These are phyloP conservation scores for Mangifera indica DNA, from an alignment of 345 rosid species.

Conservation along the genomic window DNA sequence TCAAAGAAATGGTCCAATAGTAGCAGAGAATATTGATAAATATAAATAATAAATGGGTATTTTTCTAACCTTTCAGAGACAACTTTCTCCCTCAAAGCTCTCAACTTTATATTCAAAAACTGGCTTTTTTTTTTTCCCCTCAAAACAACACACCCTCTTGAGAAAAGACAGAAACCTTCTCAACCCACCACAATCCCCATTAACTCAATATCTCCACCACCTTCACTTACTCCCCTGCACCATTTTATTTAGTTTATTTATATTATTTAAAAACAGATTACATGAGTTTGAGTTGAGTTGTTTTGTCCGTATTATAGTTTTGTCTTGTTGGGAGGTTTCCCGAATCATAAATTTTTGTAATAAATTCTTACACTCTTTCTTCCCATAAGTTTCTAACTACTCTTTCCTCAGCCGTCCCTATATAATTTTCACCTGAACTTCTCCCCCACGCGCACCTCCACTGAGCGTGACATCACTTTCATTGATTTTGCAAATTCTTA, in stretches of 20 bases:
- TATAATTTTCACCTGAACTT: neutral
- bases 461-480: neutral
- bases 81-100: slow-evolving; percentile 1
- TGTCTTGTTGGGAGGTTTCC: slow-evolving; percentile 26
- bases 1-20: slow-evolving; percentile 13
- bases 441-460: slow-evolving; percentile 1
- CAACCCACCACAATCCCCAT: slow-evolving; percentile 8
- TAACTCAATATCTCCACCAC: slow-evolving; percentile 1
- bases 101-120: neutral
- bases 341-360: neutral
- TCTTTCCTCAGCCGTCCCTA: neutral
- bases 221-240: neutral
- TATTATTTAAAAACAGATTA: too few relatives aligned
- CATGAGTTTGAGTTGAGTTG: neutral
- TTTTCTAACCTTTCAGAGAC: slow-evolving; percentile 9
- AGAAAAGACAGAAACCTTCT: neutral
- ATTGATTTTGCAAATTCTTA: neutral
- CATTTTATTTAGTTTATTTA: neutral
- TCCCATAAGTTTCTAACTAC: slow-evolving; percentile 8
- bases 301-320: slow-evolving; percentile 10
- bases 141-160: neutral
- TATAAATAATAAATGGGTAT: slow-evolving; percentile 11
- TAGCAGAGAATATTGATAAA: slow-evolving; percentile 6
- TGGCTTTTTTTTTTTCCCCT: neutral
- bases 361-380: neutral